phyloP scores from a whole-genome alignment of 768 basidiomycete species.

The Mycena floridula region DNA sequence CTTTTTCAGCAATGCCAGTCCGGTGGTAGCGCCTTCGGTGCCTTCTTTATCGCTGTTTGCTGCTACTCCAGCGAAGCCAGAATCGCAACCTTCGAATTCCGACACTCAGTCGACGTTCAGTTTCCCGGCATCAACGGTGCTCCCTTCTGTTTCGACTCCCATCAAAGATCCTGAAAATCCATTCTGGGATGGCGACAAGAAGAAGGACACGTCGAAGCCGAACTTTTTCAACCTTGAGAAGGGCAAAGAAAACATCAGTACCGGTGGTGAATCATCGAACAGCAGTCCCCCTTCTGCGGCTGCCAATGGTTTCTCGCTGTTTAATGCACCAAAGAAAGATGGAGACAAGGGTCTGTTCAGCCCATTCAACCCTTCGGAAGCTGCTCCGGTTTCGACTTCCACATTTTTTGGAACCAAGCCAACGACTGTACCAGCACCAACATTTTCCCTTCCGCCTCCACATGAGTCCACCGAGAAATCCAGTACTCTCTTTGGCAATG shows the following conservation, averaged over 20 bases:
- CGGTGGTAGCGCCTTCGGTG: conserved; percentile 8
- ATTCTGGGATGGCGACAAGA: conserved; percentile 35
- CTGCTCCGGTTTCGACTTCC: too few relatives aligned
- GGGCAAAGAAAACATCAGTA: background rate
- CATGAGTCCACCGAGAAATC: too few relatives aligned
- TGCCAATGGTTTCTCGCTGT: background rate
- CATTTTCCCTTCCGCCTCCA: too few relatives aligned
- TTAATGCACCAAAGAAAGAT: background rate
- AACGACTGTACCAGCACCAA: too few relatives aligned
- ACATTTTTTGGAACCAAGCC: too few relatives aligned
- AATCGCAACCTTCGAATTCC: conserved; percentile 9
- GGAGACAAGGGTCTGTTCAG: background rate
- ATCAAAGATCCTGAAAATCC: conserved; percentile 36
- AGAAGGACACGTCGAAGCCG: conserved; percentile 7
- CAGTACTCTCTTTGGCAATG: too few relatives aligned
- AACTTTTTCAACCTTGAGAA: conserved; percentile 6
- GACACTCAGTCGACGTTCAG: conserved; percentile 9
- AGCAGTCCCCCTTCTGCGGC: background rate
- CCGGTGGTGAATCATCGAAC: background rate
- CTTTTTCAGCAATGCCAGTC: conserved; percentile 45
- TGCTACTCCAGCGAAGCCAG: conserved; percentile 7
- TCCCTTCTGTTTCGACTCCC: conserved; percentile 12
- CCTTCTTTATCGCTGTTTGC: conserved; percentile 3
- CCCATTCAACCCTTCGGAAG: background rate
- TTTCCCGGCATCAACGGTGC: conserved; percentile 6